Evolutionary conservation across 2,329 filamentous ascomycete species (phyloP).

Genomic region (Exophiala sp.): DNA sequence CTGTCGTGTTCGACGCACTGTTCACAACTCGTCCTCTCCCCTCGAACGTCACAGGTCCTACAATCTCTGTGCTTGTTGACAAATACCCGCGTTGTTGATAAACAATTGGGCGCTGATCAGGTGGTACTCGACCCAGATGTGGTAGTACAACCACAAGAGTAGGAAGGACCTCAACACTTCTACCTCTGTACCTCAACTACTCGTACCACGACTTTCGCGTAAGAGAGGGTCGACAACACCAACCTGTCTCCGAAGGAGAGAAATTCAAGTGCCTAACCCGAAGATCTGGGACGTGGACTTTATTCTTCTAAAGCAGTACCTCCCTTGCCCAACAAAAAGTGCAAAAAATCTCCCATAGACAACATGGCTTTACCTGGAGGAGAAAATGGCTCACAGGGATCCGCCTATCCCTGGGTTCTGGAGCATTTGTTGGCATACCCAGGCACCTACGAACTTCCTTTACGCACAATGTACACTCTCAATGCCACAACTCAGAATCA

Average conservation of each 20-base stretch:
- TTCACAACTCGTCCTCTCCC: slow-evolving; percentile 13
- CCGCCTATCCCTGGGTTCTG: slow-evolving; percentile 51
- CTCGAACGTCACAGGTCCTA: slow-evolving; percentile 11
- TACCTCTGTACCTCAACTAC: background rate
- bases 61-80: slow-evolving; percentile 16
- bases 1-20: slow-evolving; percentile 13
- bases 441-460: slow-evolving; percentile 61
- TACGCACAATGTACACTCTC: slow-evolving; percentile 65
- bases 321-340: background rate
- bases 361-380: slow-evolving; percentile 9
- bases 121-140: slow-evolving; percentile 7
- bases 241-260: background rate
- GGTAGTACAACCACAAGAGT: slow-evolving; percentile 12
- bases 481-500: slow-evolving; percentile 55
- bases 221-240: background rate
- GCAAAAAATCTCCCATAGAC: background rate
- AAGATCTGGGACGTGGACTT: background rate
- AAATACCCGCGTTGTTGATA: slow-evolving; percentile 14
- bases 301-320: background rate
- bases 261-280: background rate
- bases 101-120: slow-evolving; percentile 15
- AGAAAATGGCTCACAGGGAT: slow-evolving; percentile 34
- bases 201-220: background rate
- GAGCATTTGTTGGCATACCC: slow-evolving; percentile 61
- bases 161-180: background rate